phyloP scores from a whole-genome alignment of 208 protist species.

The Leptomonas pyrrhocoris region DNA sequence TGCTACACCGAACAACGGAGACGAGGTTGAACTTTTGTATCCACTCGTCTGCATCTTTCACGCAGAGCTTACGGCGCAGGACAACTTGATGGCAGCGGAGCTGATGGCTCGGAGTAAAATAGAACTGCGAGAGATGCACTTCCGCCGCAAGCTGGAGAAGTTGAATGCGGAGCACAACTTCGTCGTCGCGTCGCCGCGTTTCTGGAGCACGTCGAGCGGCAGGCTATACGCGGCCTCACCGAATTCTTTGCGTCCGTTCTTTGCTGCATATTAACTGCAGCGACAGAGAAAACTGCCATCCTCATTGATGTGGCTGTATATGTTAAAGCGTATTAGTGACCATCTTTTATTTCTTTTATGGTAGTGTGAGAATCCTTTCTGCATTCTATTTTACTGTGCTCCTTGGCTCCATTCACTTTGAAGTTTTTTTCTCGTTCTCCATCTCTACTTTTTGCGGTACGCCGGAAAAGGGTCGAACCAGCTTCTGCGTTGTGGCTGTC shows the following conservation, averaged over 20 bases:
- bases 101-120: slow-evolving; percentile 41
- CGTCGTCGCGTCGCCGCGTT: background rate
- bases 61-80: slow-evolving; percentile 28
- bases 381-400: no score
- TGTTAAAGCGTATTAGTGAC: no score
- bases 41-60: slow-evolving; percentile 38
- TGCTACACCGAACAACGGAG: slow-evolving; percentile 4
- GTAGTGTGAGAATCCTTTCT: no score
- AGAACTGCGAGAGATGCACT: slow-evolving; percentile 45
- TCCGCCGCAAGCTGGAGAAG: slow-evolving; percentile 15
- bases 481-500: no score
- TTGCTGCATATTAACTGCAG: slow-evolving; percentile 1
- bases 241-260: background rate
- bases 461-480: no score
- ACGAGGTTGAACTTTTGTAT: slow-evolving; percentile 27
- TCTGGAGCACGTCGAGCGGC: background rate
- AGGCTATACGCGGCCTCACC: background rate
- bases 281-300: no score
- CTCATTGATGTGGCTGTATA: no score
- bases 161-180: background rate
- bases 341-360: no score
- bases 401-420: no score
- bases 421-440: no score
- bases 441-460: no score
- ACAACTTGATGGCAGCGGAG: slow-evolving; percentile 45